Evolutionary conservation across 768 basidiomycete genomes (phyloP).

Genomic region (Coprinellus micaceus): DNA sequence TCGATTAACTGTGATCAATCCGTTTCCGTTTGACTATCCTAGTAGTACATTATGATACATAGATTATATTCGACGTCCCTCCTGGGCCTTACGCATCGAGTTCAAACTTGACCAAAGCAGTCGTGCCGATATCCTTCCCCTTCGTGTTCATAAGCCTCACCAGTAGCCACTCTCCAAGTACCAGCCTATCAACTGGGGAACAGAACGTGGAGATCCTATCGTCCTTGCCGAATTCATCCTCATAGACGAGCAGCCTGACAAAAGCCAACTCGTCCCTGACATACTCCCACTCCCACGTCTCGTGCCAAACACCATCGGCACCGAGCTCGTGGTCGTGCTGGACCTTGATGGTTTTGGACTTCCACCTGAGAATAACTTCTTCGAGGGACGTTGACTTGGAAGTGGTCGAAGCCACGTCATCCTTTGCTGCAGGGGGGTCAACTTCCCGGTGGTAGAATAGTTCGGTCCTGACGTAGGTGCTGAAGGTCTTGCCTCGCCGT

Average conservation of each 20-base stretch:
- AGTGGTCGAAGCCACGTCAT: background rate
- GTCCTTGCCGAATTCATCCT: conserved; percentile 42
- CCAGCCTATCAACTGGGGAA: conserved; percentile 44
- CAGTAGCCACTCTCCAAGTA: conserved; percentile 43
- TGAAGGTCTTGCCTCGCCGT: conserved; percentile 33
- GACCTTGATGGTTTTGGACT: conserved; percentile 37
- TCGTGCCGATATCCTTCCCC: conserved; percentile 47
- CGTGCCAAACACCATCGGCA: conserved; percentile 41
- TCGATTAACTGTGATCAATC: no score
- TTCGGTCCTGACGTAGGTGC: conserved; percentile 42
- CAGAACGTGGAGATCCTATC: conserved; percentile 50
- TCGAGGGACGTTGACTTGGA: background rate
- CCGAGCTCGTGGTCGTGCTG: conserved; percentile 26
- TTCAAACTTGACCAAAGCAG: conserved; percentile 26
- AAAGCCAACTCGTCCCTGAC: conserved; percentile 51
- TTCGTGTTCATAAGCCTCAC: conserved; percentile 47
- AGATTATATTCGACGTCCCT: no score
- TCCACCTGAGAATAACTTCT: conserved; percentile 37
- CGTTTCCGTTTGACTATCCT: no score
- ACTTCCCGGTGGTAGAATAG: conserved; percentile 33
- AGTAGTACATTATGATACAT: no score
- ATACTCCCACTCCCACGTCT: conserved; percentile 47
- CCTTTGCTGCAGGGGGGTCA: background rate
- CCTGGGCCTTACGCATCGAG: background rate
- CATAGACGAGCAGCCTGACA: conserved; percentile 37